Evolutionary conservation across 2,329 filamentous ascomycete genomes (phyloP).

Genomic region (Lachnellula hyalina): DNA sequence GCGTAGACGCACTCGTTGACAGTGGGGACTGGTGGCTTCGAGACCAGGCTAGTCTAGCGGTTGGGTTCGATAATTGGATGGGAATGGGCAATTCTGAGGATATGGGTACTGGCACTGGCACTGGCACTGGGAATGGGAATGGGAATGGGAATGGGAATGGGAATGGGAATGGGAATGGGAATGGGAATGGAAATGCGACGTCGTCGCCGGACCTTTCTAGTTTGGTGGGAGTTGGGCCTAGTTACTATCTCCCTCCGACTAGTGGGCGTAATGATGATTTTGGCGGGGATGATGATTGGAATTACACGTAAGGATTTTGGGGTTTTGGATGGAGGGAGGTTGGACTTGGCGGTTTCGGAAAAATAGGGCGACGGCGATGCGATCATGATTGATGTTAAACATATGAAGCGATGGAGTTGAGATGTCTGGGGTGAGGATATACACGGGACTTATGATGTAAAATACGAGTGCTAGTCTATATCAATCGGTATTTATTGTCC

Average conservation of each 20-base stretch:
- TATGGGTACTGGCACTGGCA: background rate
- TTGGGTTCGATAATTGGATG: constrained; percentile 59
- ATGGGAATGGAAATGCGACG: background rate
- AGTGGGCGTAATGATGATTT: background rate
- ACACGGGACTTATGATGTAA: too few relatives aligned
- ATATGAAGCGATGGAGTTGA: constrained; percentile 5
- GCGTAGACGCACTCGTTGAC: constrained; percentile 56
- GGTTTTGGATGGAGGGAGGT: background rate
- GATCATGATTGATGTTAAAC: background rate
- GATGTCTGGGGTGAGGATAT: background rate
- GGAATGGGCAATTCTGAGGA: constrained; percentile 7
- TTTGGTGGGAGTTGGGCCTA: background rate
- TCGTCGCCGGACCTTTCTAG: constrained; percentile 2
- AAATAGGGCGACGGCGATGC: background rate
- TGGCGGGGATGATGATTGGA: constrained; percentile 8
- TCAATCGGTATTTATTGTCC: too few relatives aligned
- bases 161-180: too few relatives aligned
- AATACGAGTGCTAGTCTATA: too few relatives aligned
- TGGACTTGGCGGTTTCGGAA: background rate
- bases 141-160: background rate
- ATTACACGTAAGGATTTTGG: background rate
- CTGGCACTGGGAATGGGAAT: background rate
- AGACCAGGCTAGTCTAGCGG: constrained; percentile 55
- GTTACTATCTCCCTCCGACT: background rate
- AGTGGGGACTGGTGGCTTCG: constrained; percentile 60